Percentiles rank a stretch among this genome's conserved stretches.
Conservation (phyloP, 2,329 filamentous ascomycete species). For the Colletotrichum cuscutae region DNA sequence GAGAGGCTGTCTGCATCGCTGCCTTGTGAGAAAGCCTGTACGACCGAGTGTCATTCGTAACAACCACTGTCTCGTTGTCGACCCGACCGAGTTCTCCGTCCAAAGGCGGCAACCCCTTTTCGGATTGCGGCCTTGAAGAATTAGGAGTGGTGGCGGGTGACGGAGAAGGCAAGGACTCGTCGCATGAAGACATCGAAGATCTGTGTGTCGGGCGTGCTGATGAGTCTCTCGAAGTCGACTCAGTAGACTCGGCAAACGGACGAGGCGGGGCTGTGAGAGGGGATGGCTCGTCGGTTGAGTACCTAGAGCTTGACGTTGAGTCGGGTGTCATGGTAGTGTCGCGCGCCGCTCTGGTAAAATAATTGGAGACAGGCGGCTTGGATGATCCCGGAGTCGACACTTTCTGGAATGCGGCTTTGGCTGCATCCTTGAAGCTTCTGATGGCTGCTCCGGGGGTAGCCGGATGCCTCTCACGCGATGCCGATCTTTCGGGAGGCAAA, state of each 20-base stretch:
- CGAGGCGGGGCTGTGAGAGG: neutral
- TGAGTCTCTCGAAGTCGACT: slow-evolving; percentile 20
- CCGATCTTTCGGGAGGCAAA: neutral
- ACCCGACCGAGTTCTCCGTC: slow-evolving; percentile 31
- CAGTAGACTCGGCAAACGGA: slow-evolving; percentile 12
- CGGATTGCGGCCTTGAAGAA: slow-evolving; percentile 53
- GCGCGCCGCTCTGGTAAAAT: slow-evolving; percentile 20
- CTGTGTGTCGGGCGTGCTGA: slow-evolving; percentile 30
- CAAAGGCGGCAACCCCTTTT: slow-evolving; percentile 43
- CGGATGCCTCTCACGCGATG: slow-evolving; percentile 9
- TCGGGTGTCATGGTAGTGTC: slow-evolving; percentile 21
- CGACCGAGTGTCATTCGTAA: slow-evolving; percentile 30
- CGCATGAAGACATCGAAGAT: slow-evolving; percentile 45
- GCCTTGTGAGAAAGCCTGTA: slow-evolving; percentile 30
- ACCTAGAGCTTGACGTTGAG: slow-evolving; percentile 29
- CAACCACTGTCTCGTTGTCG: slow-evolving; percentile 25
- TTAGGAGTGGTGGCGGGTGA: slow-evolving; percentile 51
- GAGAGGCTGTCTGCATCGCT: slow-evolving; percentile 7
- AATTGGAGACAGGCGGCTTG: slow-evolving; percentile 28
- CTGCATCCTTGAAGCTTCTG: slow-evolving; percentile 46
- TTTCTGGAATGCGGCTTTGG: slow-evolving; percentile 45
- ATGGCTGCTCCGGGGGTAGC: slow-evolving; percentile 12
- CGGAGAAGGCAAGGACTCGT: slow-evolving; percentile 46
- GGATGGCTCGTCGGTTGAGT: slow-evolving; percentile 16
- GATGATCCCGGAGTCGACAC: slow-evolving; percentile 27